These are phyloP conservation scores for Cercospora sp. DNA, from an alignment of 2,329 filamentous ascomycete species.

Conservation along the genomic window DNA sequence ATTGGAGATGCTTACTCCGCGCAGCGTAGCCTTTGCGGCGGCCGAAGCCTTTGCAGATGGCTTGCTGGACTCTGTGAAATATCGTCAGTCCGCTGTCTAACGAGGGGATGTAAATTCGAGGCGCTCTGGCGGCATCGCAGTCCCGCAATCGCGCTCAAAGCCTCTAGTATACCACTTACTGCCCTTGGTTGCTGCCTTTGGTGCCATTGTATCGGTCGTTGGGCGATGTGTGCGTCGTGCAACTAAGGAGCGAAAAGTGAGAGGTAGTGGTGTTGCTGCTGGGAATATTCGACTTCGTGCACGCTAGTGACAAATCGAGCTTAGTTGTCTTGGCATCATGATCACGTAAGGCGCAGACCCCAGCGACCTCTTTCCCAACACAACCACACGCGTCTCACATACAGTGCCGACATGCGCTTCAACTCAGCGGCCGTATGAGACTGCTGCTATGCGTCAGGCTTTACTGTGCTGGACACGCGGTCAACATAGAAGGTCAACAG, in stretches of 20 bases:
- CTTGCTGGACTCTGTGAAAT: slow-evolving; percentile 57
- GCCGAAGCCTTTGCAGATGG: slow-evolving; percentile 73
- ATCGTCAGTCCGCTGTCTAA: slow-evolving; percentile 32
- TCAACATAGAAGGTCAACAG: neutral
- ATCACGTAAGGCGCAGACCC: neutral
- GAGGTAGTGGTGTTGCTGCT: neutral
- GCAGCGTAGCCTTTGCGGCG: slow-evolving; percentile 93
- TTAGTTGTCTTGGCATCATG: neutral
- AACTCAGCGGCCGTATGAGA: neutral
- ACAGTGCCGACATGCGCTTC: neutral
- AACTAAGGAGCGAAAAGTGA: slow-evolving; percentile 21
- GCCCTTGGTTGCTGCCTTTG: slow-evolving; percentile 32
- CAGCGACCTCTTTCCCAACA: neutral
- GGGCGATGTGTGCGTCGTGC: slow-evolving; percentile 23
- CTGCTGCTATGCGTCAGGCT: neutral
- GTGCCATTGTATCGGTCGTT: slow-evolving; percentile 35
- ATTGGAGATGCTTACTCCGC: slow-evolving; percentile 71
- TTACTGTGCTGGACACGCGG: neutral
- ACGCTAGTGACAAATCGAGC: neutral
- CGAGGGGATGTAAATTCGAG: neutral
- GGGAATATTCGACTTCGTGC: neutral
- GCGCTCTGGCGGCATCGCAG: slow-evolving; percentile 5
- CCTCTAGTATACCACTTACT: slow-evolving; percentile 19
- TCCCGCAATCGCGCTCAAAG: slow-evolving; percentile 2
- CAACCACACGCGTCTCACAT: neutral